Conservation (phyloP, 805 yeast genomes). For the Starmerella kuoi region DNA sequence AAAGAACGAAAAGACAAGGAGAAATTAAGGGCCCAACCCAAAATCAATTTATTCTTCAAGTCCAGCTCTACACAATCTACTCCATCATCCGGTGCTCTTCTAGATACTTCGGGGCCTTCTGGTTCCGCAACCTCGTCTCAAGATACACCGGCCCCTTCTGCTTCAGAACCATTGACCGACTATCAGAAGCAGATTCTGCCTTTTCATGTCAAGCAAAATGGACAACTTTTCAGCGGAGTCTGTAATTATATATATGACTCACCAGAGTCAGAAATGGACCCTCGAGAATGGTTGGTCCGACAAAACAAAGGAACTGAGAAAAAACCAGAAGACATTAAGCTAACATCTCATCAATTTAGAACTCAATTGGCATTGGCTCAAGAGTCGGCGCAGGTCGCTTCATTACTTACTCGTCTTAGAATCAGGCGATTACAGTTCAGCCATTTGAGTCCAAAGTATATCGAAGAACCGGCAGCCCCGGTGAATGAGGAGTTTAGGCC, state of each 20-base stretch:
- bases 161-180: constrained; percentile 14
- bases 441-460: constrained; percentile 11
- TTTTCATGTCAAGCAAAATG: constrained; percentile 25
- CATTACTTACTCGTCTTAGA: constrained; percentile 18
- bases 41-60: constrained; percentile 21
- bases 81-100: background rate
- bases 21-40: constrained; percentile 20
- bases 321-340: constrained; percentile 7
- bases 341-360: constrained; percentile 12
- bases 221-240: constrained; percentile 17
- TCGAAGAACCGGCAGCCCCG: constrained; percentile 9
- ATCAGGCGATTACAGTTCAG: constrained; percentile 28
- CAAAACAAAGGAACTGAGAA: background rate
- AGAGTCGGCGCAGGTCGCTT: constrained; percentile 14
- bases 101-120: constrained; percentile 2
- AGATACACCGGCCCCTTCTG: background rate
- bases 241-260: constrained; percentile 4
- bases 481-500: constrained; percentile 41
- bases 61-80: too few species aligned
- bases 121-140: background rate
- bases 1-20: constrained; percentile 19
- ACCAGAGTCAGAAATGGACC: constrained; percentile 9
- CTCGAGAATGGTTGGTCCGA: constrained; percentile 12
- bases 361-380: constrained; percentile 21
- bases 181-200: constrained; percentile 27